Evolutionary conservation across 768 basidiomycete genomes (phyloP).

Genomic region (Kwoniella dejecticola): DNA sequence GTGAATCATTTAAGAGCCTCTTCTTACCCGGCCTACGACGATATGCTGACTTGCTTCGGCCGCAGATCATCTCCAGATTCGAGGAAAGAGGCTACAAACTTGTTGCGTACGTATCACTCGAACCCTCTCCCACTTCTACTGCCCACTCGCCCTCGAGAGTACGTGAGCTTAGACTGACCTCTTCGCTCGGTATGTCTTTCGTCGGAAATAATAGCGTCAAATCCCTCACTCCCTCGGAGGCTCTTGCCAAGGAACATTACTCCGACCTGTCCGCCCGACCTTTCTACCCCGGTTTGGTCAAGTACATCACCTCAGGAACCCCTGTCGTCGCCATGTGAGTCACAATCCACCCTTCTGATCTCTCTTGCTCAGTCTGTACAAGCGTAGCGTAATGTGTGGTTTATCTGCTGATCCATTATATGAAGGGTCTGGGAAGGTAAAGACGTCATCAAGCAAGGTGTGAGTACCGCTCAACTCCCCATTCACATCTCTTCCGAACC

Average conservation of each 20-base stretch:
- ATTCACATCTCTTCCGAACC: not conserved
- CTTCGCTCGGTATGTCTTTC: too few species aligned
- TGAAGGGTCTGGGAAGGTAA: conserved; percentile 52
- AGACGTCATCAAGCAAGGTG: conserved; percentile 51
- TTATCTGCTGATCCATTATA: not conserved
- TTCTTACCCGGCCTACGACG: not conserved
- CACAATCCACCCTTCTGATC: not conserved
- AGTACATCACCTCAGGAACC: conserved; percentile 52
- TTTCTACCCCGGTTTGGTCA: conserved; percentile 49
- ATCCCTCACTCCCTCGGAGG: conserved; percentile 37
- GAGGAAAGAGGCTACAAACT: conserved; percentile 54
- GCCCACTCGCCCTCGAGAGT: not conserved
- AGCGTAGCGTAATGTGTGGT: not conserved
- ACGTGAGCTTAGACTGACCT: too few species aligned
- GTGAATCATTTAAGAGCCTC: conserved; percentile 22
- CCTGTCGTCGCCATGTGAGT: conserved; percentile 52
- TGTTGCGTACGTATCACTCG: conserved; percentile 35
- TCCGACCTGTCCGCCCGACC: conserved; percentile 31
- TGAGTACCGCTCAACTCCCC: conserved; percentile 19
- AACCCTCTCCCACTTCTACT: not conserved
- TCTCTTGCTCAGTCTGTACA: not conserved
- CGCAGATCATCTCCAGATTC: conserved; percentile 48
- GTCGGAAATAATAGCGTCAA: too few species aligned
- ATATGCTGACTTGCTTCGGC: not conserved
- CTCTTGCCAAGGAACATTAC: conserved; percentile 37